phyloP scores from a whole-genome alignment of 1,139 yeast genomes.

The Nakaseomyces glabratus region DNA sequence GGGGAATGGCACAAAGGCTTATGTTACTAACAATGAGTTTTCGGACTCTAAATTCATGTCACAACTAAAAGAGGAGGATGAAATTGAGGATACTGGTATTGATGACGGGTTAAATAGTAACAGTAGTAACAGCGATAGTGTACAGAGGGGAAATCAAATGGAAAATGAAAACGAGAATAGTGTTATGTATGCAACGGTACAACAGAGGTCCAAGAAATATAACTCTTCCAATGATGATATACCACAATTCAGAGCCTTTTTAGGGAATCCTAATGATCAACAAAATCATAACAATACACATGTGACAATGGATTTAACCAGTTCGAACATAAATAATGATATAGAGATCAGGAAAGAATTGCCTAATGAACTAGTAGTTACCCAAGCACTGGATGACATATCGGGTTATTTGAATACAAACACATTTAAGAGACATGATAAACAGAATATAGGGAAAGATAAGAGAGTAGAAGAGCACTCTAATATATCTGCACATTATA shows the following conservation, averaged over 20 bases:
- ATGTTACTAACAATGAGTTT: constrained; percentile 5
- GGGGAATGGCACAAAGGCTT: background rate
- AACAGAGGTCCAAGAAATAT: background rate
- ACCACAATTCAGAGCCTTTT: constrained; percentile 1
- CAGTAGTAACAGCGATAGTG: background rate
- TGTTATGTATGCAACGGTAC: constrained; percentile 3
- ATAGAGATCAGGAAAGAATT: constrained; percentile 8
- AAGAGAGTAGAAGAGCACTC: background rate
- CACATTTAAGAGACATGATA: constrained; percentile 20
- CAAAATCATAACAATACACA: background rate
- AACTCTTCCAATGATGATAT: background rate
- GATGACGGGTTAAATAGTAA: too few relatives aligned
- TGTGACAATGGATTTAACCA: background rate
- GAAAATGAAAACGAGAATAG: background rate
- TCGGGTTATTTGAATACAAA: constrained; percentile 23
- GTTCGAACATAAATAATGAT: background rate
- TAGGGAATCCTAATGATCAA: background rate
- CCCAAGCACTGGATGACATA: constrained; percentile 23
- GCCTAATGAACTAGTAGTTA: constrained; percentile 20
- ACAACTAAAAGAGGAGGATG: constrained; percentile 2
- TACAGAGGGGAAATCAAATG: background rate
- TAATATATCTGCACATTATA: constrained; percentile 8
- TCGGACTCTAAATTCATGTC: constrained; percentile 6
- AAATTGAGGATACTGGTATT: background rate
- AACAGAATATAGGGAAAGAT: constrained; percentile 1